Base-by-base conservation (phyloP, 805 yeast species). In the Tetrapisispora pingtungensis region DNA sequence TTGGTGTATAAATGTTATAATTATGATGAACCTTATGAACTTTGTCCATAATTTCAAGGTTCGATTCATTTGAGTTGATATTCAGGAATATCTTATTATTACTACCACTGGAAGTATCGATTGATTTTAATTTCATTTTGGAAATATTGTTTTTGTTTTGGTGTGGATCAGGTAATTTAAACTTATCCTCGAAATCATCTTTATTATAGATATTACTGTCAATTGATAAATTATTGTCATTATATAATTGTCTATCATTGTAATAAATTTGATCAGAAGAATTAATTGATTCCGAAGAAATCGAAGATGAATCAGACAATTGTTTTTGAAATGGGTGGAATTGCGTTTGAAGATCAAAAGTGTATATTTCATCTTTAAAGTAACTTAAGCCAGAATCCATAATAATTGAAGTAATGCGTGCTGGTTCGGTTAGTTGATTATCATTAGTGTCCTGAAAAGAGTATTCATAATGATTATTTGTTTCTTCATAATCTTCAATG, bases 351-450 rank as follows among this genome's bases (percentile, higher is more conserved):
- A 41, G 30, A 31, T 41, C 44, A 18, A 41, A 41, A 4, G 44
- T 41, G 14, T 41, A 41, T 20, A 41, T 20, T 32, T 42, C 45
- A 32, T 42, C 41, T 24, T 22, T 36, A 19, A 42, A 42, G 32
- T 42, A 42, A 32, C 34, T 36, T 13, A 26, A 13, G 18, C 33
- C 39, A 22, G 41, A n/a, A 26, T 42, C 45, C 19, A 36, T 14
- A n/a, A 42, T 36, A 41, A 42, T 42, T 14, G 45, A 42, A 3
- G 45, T 32, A 12, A 42, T 26, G 26, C 40, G 36, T 18, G 37
- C 10, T 5, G 40, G 39, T 17, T 41, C 18, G 24, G 24, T 10
- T 12, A 15, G 6, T 3, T 15, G 4, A n/a, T n/a, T 17, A 2
- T 18, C n/a, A 10, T 36, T 20, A 10, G 15, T 26, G 7, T 26